Base-by-base conservation (phyloP, 116 monocot genomes). In the Papilionanthe hybrid region DNA sequence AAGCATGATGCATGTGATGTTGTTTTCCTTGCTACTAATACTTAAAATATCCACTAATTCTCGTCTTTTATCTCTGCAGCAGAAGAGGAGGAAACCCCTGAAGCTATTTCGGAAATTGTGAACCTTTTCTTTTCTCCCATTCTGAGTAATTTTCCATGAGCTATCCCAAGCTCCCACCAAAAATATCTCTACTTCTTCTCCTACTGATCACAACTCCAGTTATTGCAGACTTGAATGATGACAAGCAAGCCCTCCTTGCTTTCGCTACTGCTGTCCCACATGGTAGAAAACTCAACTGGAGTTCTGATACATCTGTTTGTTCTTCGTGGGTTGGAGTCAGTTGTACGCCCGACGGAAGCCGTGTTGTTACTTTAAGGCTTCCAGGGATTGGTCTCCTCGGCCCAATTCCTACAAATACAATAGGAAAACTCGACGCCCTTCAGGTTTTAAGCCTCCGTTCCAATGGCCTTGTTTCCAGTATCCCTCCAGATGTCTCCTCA, bases 361-460 rank as follows among this genome's bases (percentile, higher is more conserved):
- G 85, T 82, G 98, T 98, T 13, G 50, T 81, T 78, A 78, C 86
- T 29, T 81, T 98, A 60, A 91, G 98, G 6, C 77, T 98, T 42
- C 98, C 98, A 2, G 98, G 86, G 0, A 57, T 91, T 42, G 98
- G 93, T 12, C 90, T 98, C 23, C 66, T 91, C 9, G 98, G 98
- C 28, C 79, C 89, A 63, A 90, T 98, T 66, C 94, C 98, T 66
- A 25, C 82, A 20, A 84, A 90, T 72, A 98, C 87, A 1, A 78
- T 98, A 18, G 98, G 98, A 18, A 92, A 91, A 77, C 95, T 98
- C 55, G 95, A 94, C 58, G 90, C 93, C 15, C 87, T 98, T 27
- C 83, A 86, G 78, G 82, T 84, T 22, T 78, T 98, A 30, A 98
- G 98, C 86, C 94, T 98, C 11, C 86, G 95, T 55, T 94, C 91